Conservation (phyloP, 805 yeast genomes). For the Candida argentea region DNA sequence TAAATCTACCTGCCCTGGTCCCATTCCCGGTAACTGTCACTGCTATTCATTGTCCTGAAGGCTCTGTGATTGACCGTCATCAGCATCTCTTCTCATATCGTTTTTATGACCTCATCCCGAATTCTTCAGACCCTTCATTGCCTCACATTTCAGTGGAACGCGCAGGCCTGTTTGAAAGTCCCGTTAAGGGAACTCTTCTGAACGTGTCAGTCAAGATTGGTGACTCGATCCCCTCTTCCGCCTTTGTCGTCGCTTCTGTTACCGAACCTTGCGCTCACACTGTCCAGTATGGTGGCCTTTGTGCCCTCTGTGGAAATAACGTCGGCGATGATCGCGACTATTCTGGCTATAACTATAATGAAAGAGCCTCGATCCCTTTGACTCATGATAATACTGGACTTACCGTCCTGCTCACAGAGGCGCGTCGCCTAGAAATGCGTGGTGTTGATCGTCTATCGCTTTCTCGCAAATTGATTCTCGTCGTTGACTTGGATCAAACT, state of each 20-base stretch:
- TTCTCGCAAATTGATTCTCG: conserved; percentile 69
- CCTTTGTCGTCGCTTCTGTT: conserved; percentile 40
- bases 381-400: conserved; percentile 81
- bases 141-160: conserved; percentile 51
- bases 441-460: conserved; percentile 51
- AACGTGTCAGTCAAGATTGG: conserved; percentile 42
- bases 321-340: conserved; percentile 65
- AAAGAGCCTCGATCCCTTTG: conserved; percentile 79
- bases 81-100: conserved; percentile 48
- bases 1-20: conserved; percentile 45
- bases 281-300: conserved; percentile 88
- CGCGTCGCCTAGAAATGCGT: conserved; percentile 66
- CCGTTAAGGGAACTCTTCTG: conserved; percentile 61
- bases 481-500: conserved; percentile 95
- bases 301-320: conserved; percentile 85
- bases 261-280: conserved; percentile 85
- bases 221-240: conserved; percentile 46
- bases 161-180: conserved; percentile 73
- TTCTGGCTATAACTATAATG: conserved; percentile 54
- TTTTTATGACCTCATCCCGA: conserved; percentile 57
- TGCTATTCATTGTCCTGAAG: conserved; percentile 34
- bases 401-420: conserved; percentile 78
- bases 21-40: conserved; percentile 62
- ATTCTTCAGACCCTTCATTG: conserved; percentile 36
- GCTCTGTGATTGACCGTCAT: conserved; percentile 41